Base-by-base conservation (phyloP, 495 filamentous ascomycete species). In the Baudoinia panamericana region DNA sequence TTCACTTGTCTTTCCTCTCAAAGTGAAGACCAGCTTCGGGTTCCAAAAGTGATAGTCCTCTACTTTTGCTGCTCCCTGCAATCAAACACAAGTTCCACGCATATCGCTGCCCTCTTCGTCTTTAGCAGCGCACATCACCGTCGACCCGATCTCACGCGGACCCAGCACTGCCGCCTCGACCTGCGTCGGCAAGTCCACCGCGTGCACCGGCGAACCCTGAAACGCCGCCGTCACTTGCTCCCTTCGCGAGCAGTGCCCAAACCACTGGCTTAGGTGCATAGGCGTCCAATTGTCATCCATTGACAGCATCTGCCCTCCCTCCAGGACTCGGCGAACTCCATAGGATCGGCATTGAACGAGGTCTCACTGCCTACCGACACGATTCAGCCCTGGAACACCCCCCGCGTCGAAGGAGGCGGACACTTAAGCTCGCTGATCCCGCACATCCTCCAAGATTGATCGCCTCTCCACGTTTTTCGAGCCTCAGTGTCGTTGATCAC, bases 371-470 rank as follows among this genome's bases (percentile, higher is more conserved):
- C n/a, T n/a, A n/a, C n/a, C n/a, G n/a, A n/a, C n/a, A n/a, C n/a
- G n/a, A n/a, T n/a, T n/a, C n/a, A n/a, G n/a, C n/a, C n/a, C n/a
- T n/a, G n/a, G n/a, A n/a, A 23, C 10, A 16, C 20, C 31, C 7
- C 41, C 32, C 26, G 17, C 9, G 20, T 25, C 41, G 10, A 32
- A 20, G 13, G 12, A 20, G 9, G 4, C 33, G 3, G 9, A 29
- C 46, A 39, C 36, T 39, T 50, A 50, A 50, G 41, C 46, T 44
- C 46, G 46, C 46, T 44, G 46, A 50, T 50, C 46, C 46, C 46
- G 46, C 41, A 8, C 22, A 50, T 50, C 46, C 26, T 42, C 23
- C n/a, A 25, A 3, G 25, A 42, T 35, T 8, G 40, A 43, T 36
- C 30, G 25, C 27, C 40, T 25, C 34, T 44, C 46, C 44, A 36